These are phyloP conservation scores for Yarrowia sp. DNA, from an alignment of 805 yeast genomes.

Conservation along the genomic window DNA sequence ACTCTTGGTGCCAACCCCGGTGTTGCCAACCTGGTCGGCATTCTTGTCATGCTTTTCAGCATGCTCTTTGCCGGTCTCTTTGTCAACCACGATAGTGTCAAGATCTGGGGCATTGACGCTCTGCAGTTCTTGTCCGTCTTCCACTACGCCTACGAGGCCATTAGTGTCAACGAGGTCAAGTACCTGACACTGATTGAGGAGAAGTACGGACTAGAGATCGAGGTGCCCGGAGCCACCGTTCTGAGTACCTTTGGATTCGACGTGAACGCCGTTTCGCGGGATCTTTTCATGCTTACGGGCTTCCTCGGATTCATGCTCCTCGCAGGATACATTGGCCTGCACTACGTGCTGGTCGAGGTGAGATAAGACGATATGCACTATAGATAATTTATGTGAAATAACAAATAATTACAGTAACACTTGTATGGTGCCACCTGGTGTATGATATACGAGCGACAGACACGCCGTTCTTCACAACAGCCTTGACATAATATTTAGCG, in stretches of 20 bases:
- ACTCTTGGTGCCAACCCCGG: constrained; percentile 76
- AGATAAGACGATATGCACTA: constrained; percentile 42
- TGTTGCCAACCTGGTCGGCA: constrained; percentile 86
- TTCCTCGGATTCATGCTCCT: constrained; percentile 59
- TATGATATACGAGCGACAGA: too few species aligned
- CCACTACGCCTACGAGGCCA: constrained; percentile 94
- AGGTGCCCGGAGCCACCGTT: constrained; percentile 97
- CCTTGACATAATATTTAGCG: too few species aligned
- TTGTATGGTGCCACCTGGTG: too few species aligned
- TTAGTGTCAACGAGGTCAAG: constrained; percentile 88
- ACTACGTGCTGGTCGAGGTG: constrained; percentile 70
- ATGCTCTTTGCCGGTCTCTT: constrained; percentile 91
- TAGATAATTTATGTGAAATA: constrained; percentile 2
- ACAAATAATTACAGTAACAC: too few species aligned
- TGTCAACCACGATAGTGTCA: constrained; percentile 72
- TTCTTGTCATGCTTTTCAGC: constrained; percentile 77
- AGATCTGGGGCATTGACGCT: constrained; percentile 49
- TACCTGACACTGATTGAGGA: constrained; percentile 79
- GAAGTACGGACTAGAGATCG: constrained; percentile 89
- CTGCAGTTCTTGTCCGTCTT: constrained; percentile 83
- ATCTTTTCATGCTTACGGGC: constrained; percentile 56
- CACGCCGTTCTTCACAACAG: too few species aligned
- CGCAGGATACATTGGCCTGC: constrained; percentile 73
- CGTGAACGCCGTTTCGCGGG: constrained; percentile 70
- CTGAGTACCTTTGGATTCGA: constrained; percentile 92